Base-by-base conservation (phyloP, 2,329 filamentous ascomycete species). In the Emydomyces testavorans region DNA sequence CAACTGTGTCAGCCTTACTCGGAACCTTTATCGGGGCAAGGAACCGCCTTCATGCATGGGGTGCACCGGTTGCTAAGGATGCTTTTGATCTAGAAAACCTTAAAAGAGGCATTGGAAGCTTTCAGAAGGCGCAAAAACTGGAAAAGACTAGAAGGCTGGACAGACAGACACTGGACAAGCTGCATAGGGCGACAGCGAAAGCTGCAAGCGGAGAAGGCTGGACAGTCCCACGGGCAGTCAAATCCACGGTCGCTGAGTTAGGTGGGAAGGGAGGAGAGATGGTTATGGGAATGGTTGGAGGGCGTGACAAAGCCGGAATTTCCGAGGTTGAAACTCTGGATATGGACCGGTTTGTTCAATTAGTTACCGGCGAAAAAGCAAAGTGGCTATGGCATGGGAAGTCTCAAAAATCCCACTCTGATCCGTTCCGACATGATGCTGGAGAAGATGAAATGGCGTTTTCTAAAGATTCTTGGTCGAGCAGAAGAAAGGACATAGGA, bases 321-420 rank as follows among this genome's bases (percentile, higher is more conserved):
- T 84, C 85, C 3, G 90, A 95, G 57, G 82, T 95, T 29, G 92
- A 98, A 67, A 96, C 89, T 0, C 73, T 87, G 7, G 88, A 96
- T 59, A 79, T 95, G 46, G 88, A 94, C 56, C 80, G 75, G 38
- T 94, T 96, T 55, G 76, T 86, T 41, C 79, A 79, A 50, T 72
- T 94, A 21, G 78, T 83, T 0, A 82, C 81, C 52, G 90, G 92
- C 28, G 85, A 92, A 61, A 78, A 85, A 48, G 75, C 85, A 13
- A 94, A 94, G 63, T 96, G 89, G 87, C 73, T 98, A 1, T 98
- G 92, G 92, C 76, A 85, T 52, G 92, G 90, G 13, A 96, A 94
- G 63, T 77, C 85, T 31, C 79, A 82, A 52, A 87, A 90, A 60
- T 75, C 59, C 45, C 59, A 56, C 13, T 61, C 57, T 23, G 57